Percentiles rank a stretch among this genome's conserved stretches.
Conservation (phyloP, 139 green algal genomes). For the Ettlia oleoabundans region DNA sequence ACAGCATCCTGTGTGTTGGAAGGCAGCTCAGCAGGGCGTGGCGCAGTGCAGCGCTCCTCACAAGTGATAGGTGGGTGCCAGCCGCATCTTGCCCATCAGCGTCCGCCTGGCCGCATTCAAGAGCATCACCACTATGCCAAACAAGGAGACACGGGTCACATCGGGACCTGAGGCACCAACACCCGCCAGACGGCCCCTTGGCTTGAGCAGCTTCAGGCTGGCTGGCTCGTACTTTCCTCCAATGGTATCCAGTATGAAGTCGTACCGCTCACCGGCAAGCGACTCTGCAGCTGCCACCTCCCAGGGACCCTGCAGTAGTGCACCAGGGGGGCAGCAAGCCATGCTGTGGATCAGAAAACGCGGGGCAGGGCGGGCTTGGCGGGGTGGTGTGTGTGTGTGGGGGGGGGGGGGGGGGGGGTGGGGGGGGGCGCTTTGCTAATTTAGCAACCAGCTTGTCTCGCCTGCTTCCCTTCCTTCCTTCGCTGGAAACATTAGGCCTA, state of each 20-base stretch:
- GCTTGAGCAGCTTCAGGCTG: constrained; percentile 23
- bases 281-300: too few relatives aligned
- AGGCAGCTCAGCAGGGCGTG: too few relatives aligned
- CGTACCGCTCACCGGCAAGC: not conserved
- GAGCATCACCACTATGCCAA: constrained; percentile 9
- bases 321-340: not conserved
- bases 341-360: too few relatives aligned
- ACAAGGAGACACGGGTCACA: not conserved
- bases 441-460: too few relatives aligned
- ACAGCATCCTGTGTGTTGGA: too few relatives aligned
- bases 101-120: not conserved
- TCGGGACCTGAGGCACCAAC: constrained; percentile 2
- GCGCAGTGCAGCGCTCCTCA: too few relatives aligned
- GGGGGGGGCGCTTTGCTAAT: too few relatives aligned
- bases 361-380: too few relatives aligned
- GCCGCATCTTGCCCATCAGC: constrained; percentile 12
- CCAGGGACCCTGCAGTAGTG: constrained; percentile 1
- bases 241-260: constrained; percentile 16
- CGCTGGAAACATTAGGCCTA: too few relatives aligned
- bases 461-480: too few relatives aligned
- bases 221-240: constrained; percentile 31
- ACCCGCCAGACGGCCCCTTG: not conserved
- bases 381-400: too few relatives aligned
- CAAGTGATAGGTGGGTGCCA: constrained; percentile 20
- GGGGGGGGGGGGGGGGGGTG: too few relatives aligned